Evolutionary conservation across 129 eudicot species (phyloP), one percentile per base, ranked within the genome.

Genomic region (Apium graveolens): DNA sequence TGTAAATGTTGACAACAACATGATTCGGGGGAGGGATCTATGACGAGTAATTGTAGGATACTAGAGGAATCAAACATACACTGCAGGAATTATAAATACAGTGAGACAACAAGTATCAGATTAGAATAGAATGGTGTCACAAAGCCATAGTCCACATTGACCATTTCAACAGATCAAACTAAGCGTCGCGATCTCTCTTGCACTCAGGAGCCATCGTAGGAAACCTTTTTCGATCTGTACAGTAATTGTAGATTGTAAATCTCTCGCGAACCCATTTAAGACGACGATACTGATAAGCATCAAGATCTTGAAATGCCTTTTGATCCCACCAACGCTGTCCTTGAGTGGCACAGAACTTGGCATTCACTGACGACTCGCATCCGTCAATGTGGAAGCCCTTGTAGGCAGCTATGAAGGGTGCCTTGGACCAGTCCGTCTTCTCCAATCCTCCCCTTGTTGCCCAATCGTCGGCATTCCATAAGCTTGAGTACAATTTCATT

Each of bases 391-490:
- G 83, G 53, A 88, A 90, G 73, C 84, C 87, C 44, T 88, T 80
- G 79, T 88, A 90, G 0, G 96, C 82, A 41, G 96, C 96, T 0
- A 90, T 90, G 60, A 88, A 90, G 27, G 96, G 96, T 20, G 96
- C 96, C 18, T 88, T 46, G 27, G 71, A 81, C 96, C 96, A 90
- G 20, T 90, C 92, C 0, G 92, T 86, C 85, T 90, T 88, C 45
- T 88, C 85, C 24, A 88, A 83, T 5, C 96, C 96, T 31, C 95
- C 90, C 71, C 92, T 83, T 11, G 96, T 90, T 4, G 96, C 92
- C 96, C 96, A 90, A 11, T 90, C 92, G 7, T 90, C 96, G 0
- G 96, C 92, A 37, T 90, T 88, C 96, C 96, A 90, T n/a, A 90
- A 73, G 73, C 92, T 88, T 0, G 92, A 88, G 77, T 90, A 90